Evolutionary conservation across 495 filamentous ascomycete genomes (phyloP).

Genomic region (Penicillium pancosmium): DNA sequence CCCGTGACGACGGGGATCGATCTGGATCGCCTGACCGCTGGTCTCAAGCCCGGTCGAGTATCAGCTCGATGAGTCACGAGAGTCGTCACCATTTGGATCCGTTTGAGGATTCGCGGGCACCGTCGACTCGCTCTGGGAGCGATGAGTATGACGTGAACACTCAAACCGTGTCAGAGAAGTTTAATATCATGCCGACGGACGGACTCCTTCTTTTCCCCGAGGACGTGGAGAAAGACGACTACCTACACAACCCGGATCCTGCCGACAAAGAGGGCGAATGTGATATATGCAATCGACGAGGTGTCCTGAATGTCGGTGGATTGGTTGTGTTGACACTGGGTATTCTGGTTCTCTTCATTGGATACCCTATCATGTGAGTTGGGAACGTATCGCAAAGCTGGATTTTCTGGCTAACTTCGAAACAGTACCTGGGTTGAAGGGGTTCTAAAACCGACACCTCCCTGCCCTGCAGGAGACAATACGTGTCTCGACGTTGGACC

Average conservation of each 20-base stretch:
- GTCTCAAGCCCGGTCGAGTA: conserved; percentile 25
- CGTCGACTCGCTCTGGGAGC: conserved; percentile 64
- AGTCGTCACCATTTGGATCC: conserved; percentile 45
- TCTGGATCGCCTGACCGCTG: conserved; percentile 27
- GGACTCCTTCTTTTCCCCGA: conserved; percentile 72
- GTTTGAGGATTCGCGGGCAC: conserved; percentile 59
- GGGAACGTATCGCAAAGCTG: neutral
- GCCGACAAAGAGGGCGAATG: conserved; percentile 67
- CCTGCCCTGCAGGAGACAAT: conserved; percentile 46
- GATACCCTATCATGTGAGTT: conserved; percentile 72
- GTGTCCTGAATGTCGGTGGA: conserved; percentile 68
- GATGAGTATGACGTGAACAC: conserved; percentile 72
- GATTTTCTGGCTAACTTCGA: conserved; percentile 18
- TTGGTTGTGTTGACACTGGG: conserved; percentile 63
- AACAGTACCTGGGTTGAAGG: conserved; percentile 60
- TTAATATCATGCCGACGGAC: conserved; percentile 73
- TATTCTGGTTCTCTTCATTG: conserved; percentile 69
- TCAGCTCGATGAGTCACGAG: conserved; percentile 52
- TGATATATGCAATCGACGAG: conserved; percentile 68
- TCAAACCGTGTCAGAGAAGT: conserved; percentile 78
- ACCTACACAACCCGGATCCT: conserved; percentile 71
- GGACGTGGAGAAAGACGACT: conserved; percentile 80
- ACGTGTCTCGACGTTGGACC: conserved; percentile 62
- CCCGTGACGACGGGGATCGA: conserved; percentile 16
- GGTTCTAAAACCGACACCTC: conserved; percentile 24